Conservation (phyloP, 495 filamentous ascomycete genomes). For the Podospora pseudoanserina region DNA sequence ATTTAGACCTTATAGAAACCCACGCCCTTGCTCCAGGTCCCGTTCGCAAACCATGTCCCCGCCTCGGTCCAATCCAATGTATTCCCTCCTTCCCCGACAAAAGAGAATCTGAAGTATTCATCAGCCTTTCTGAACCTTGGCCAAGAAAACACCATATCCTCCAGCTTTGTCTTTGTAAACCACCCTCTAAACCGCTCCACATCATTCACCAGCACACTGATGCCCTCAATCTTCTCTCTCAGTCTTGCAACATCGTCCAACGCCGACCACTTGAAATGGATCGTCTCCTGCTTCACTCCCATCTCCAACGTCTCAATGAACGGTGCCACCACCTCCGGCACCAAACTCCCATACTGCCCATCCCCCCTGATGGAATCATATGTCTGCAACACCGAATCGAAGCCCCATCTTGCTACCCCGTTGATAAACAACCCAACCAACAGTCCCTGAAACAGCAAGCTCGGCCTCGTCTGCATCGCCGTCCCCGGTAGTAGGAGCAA, state of each 20-base stretch:
- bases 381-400: conserved; percentile 86
- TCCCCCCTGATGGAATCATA: conserved; percentile 65
- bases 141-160: conserved; percentile 25
- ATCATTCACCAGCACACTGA: conserved; percentile 32
- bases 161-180: conserved; percentile 20
- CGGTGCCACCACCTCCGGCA: conserved; percentile 60
- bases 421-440: conserved; percentile 89
- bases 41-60: conserved; percentile 31
- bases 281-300: conserved; percentile 22
- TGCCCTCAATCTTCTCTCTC: conserved; percentile 15
- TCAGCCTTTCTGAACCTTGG: conserved; percentile 11
- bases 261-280: conserved; percentile 54
- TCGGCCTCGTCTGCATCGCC: conserved; percentile 73
- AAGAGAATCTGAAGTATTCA: conserved; percentile 31
- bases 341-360: conserved; percentile 60
- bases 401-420: conserved; percentile 89
- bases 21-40: conserved; percentile 24
- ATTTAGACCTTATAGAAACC: conserved; percentile 21
- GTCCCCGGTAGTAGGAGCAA: conserved; percentile 79
- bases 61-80: conserved; percentile 24
- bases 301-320: conserved; percentile 32
- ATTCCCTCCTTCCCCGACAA: conserved; percentile 12
- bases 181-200: conserved; percentile 29
- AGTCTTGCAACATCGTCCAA: background rate
- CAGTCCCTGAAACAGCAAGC: conserved; percentile 77